Conservation (phyloP, 2,329 filamentous ascomycete genomes). For the Pezicula carpinea region DNA sequence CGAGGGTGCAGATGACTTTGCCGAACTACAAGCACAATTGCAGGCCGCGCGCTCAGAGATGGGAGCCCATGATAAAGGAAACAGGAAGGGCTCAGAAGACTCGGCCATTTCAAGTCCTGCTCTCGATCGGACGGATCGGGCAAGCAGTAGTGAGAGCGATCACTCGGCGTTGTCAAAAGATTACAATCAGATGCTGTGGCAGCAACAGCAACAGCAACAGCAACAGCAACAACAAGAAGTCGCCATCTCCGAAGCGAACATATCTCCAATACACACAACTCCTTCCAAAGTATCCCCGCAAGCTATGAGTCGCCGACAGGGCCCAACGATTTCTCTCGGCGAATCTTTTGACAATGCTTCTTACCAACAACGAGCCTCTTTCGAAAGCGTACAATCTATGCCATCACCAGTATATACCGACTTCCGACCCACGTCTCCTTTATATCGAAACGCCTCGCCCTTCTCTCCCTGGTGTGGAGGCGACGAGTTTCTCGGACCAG, state of each 20-base stretch:
- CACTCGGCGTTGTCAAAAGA: slow-evolving; percentile 21
- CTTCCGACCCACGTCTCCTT: slow-evolving; percentile 20
- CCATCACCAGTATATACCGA: slow-evolving; percentile 22
- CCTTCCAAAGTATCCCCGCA: slow-evolving; percentile 9
- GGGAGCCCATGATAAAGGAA: slow-evolving; percentile 14
- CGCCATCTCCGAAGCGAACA: neutral
- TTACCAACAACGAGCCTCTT: slow-evolving; percentile 11
- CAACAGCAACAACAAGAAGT: slow-evolving; percentile 2
- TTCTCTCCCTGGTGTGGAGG: slow-evolving; percentile 19
- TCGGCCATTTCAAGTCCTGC: slow-evolving; percentile 16
- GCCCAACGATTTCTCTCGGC: neutral
- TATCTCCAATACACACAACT: neutral
- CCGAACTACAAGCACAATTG: slow-evolving; percentile 51
- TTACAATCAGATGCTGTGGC: slow-evolving; percentile 19
- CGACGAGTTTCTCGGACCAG: slow-evolving; percentile 20
- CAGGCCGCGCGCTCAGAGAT: slow-evolving; percentile 27
- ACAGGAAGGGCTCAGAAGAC: slow-evolving; percentile 15
- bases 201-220: slow-evolving; percentile 13
- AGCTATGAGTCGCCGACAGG: neutral
- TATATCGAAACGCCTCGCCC: slow-evolving; percentile 20
- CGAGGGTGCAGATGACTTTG: slow-evolving; percentile 54
- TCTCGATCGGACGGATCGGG: slow-evolving; percentile 18
- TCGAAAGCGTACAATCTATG: slow-evolving; percentile 16
- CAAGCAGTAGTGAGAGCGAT: slow-evolving; percentile 24
- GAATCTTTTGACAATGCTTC: slow-evolving; percentile 11